These are phyloP conservation scores for Talaromyces sp. DNA, from an alignment of 2,329 filamentous ascomycete species.

Conservation along the genomic window DNA sequence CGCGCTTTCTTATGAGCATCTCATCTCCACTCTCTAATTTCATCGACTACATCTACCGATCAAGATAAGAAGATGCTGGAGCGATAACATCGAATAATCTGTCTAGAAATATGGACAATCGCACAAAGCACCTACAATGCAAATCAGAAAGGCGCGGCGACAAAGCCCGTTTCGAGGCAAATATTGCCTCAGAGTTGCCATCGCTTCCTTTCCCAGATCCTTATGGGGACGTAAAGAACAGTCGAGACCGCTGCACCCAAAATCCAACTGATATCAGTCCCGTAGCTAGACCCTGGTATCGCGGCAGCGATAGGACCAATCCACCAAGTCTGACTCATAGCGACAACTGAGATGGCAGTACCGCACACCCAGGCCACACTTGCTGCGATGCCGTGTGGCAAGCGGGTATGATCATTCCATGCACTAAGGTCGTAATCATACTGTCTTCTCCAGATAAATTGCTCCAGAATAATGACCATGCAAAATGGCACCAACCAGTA, in stretches of 20 bases:
- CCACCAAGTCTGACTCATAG: slow-evolving; percentile 34
- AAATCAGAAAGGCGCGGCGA: background rate
- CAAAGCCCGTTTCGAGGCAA: background rate
- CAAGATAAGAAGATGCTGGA: background rate
- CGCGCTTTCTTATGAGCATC: background rate
- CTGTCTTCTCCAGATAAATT: slow-evolving; percentile 39
- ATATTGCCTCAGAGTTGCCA: background rate
- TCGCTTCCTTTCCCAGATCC: background rate
- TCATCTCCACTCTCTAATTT: background rate
- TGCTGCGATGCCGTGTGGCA: slow-evolving; percentile 40
- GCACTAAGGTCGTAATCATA: slow-evolving; percentile 33
- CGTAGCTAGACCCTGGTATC: slow-evolving; percentile 23
- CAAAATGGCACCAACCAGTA: slow-evolving; percentile 41
- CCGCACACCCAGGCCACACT: slow-evolving; percentile 28
- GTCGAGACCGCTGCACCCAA: background rate
- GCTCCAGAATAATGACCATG: slow-evolving; percentile 37
- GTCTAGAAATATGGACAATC: background rate
- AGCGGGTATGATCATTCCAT: slow-evolving; percentile 31
- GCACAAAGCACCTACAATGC: background rate
- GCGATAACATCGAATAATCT: background rate
- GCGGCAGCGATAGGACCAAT: slow-evolving; percentile 31
- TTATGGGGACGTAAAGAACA: background rate
- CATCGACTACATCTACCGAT: background rate
- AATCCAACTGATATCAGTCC: slow-evolving; percentile 24
- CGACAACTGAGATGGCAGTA: slow-evolving; percentile 30